phyloP scores from a whole-genome alignment of 352 stramenopile genomes.

The Globisporangium orthogonon region DNA sequence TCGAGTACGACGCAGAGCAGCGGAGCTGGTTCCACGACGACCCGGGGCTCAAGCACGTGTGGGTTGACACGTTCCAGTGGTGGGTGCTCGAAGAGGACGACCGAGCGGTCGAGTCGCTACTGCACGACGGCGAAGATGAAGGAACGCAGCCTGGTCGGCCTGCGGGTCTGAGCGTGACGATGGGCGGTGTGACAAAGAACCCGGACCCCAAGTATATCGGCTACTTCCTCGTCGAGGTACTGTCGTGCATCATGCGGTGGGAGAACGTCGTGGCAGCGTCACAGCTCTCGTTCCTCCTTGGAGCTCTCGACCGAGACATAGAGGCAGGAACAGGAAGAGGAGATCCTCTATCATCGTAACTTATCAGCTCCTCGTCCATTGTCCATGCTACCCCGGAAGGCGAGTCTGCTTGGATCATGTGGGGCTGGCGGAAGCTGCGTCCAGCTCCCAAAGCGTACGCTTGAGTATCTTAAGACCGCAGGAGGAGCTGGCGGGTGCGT shows the following conservation, averaged over 20 bases:
- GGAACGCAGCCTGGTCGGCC: not conserved
- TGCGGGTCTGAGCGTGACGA: slow-evolving; percentile 1
- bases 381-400: not conserved
- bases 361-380: not conserved
- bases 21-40: slow-evolving; percentile 5
- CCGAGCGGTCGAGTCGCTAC: not conserved
- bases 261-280: slow-evolving; percentile 2
- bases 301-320: not conserved
- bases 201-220: slow-evolving; percentile 6
- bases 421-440: not conserved
- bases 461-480: not conserved
- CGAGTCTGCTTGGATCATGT: not conserved
- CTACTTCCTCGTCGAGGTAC: slow-evolving; percentile 12
- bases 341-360: not conserved
- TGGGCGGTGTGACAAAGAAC: slow-evolving; percentile 10
- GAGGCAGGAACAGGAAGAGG: not conserved
- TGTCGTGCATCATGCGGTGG: slow-evolving; percentile 12
- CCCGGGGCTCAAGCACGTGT: slow-evolving; percentile 6
- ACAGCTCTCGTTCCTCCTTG: slow-evolving; percentile 7
- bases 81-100: slow-evolving; percentile 9
- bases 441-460: slow-evolving; percentile 7
- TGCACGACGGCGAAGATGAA: not conserved
- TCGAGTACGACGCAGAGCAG: slow-evolving; percentile 10
- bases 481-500: not conserved
- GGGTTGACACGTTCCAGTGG: slow-evolving; percentile 12